These are phyloP conservation scores for Aspergillus chevalieri DNA, from an alignment of 2,329 filamentous ascomycete genomes.

Conservation along the genomic window DNA sequence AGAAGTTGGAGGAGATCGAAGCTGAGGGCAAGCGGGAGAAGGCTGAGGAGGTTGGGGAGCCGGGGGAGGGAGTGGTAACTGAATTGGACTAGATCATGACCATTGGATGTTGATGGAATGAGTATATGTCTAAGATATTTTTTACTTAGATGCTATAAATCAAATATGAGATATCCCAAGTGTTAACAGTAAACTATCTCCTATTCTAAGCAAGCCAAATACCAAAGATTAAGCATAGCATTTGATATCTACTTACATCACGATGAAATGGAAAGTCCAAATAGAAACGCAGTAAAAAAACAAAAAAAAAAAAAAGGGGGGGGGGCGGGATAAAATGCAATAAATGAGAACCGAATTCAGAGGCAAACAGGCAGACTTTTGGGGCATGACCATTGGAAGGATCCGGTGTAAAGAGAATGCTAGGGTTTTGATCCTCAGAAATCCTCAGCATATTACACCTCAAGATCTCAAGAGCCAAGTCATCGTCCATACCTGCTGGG, in stretches of 20 bases:
- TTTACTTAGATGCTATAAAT: not conserved
- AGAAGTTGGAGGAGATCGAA: conserved; percentile 70
- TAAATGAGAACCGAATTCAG: conserved; percentile 6
- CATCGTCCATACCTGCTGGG: too few species aligned
- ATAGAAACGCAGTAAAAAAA: conserved; percentile 4
- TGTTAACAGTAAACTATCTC: conserved; percentile 9
- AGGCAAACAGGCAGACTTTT: conserved; percentile 1
- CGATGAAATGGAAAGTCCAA: conserved; percentile 7
- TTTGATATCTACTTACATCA: not conserved
- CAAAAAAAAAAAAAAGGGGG: conserved; percentile 1
- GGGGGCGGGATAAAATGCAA: conserved; percentile 6
- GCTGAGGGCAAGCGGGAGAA: conserved; percentile 40
- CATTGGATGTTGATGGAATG: not conserved
- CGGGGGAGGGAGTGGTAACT: conserved; percentile 44
- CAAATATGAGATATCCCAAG: too few species aligned
- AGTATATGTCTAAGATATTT: not conserved
- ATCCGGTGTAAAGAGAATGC: not conserved
- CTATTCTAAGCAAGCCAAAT: conserved; percentile 10
- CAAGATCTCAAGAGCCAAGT: not conserved
- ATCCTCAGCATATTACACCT: not conserved
- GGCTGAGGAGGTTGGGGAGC: conserved; percentile 49
- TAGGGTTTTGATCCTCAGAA: not conserved
- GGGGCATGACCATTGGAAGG: not conserved
- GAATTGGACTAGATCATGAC: conserved; percentile 23
- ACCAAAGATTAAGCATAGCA: conserved; percentile 9